Percentiles rank a stretch among this genome's conserved stretches.
Conservation (phyloP, 306 rosid genomes). For the Trifolium dubium region DNA sequence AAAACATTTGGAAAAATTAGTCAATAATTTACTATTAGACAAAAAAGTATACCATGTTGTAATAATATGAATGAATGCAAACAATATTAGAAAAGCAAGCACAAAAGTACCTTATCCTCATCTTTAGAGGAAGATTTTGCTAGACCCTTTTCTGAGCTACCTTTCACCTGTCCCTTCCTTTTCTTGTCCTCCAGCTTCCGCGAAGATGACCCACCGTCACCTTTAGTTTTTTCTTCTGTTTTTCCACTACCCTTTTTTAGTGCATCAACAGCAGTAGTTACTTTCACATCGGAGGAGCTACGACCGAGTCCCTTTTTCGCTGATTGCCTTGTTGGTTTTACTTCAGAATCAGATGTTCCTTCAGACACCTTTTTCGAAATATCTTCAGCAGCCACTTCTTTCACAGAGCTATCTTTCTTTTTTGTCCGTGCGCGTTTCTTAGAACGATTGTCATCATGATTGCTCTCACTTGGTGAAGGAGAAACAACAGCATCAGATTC, state of each 20-base stretch:
- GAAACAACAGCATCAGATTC: conserved; percentile 63
- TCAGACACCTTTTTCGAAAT: conserved; percentile 58
- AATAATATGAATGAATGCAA: conserved; percentile 3
- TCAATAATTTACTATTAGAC: neutral
- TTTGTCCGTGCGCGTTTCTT: conserved; percentile 54
- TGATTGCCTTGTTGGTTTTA: conserved; percentile 48
- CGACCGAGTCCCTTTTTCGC: conserved; percentile 52
- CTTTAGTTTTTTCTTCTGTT: conserved; percentile 54
- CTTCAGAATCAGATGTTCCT: conserved; percentile 65
- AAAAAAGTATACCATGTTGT: neutral
- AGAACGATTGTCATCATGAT: conserved; percentile 55
- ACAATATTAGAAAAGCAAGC: conserved; percentile 25
- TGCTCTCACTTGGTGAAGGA: conserved; percentile 51
- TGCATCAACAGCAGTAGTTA: conserved; percentile 44
- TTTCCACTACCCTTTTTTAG: conserved; percentile 61
- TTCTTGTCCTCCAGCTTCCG: conserved; percentile 62
- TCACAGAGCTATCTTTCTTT: conserved; percentile 56
- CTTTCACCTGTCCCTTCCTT: conserved; percentile 55
- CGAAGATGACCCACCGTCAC: conserved; percentile 48
- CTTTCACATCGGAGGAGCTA: conserved; percentile 54
- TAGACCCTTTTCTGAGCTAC: conserved; percentile 44
- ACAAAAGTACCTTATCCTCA: conserved; percentile 57
- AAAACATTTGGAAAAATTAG: conserved; percentile 36
- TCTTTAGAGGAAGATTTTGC: conserved; percentile 57
- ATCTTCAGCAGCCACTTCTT: conserved; percentile 55